Base-by-base conservation (phyloP, 2,329 filamentous ascomycete genomes). In the Alternaria sp. region DNA sequence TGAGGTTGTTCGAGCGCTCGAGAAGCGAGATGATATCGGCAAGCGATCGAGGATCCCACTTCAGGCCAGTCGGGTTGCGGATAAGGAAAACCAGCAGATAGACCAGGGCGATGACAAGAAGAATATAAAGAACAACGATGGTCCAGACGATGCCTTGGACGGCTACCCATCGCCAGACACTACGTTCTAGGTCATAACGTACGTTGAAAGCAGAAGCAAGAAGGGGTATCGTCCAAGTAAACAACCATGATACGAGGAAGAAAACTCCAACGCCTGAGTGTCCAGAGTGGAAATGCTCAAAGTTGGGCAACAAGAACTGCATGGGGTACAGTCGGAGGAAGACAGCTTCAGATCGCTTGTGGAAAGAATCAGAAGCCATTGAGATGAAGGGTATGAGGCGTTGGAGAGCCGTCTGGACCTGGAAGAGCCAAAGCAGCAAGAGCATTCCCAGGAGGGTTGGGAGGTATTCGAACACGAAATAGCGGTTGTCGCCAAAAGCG, bases 391-490 rank as follows among this genome's bases (percentile, higher is more conserved):
- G 94, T 39, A 91, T 82, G 12, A 91, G 86, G 59, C 94, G 88
- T 64, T 91, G 88, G n/a, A 93, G 85, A 3, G 93, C 88, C 1
- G 86, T 84, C 67, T 93, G 86, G 39, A 97, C 82, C 66, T 89
- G 87, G 70, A 96, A 89, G 1, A 92, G 85, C 83, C 92, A 96
- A 7, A 97, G 76, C 46, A 95, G 83, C 36, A 96, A 80, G 12
- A 89, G 66, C 20, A 88, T 88, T 0, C 89, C 92, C 14, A 96
- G 74, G 0, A 96, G 81, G 57, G 93, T 92, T 2, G 94, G 94
- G 1, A 97, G 81, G 65, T 96, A 92, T 62, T 93, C 87, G 76
- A 96, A 95, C 47, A 96, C 79, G 75, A 97, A 97, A 78, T 96
- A 97, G 65, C 89, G 85, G 8, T 84, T 85, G 51, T 89, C 90